Evolutionary conservation across 306 rosid genomes (phyloP), one percentile per base, ranked within the genome.

Genomic region (Trifolium fragiferum): DNA sequence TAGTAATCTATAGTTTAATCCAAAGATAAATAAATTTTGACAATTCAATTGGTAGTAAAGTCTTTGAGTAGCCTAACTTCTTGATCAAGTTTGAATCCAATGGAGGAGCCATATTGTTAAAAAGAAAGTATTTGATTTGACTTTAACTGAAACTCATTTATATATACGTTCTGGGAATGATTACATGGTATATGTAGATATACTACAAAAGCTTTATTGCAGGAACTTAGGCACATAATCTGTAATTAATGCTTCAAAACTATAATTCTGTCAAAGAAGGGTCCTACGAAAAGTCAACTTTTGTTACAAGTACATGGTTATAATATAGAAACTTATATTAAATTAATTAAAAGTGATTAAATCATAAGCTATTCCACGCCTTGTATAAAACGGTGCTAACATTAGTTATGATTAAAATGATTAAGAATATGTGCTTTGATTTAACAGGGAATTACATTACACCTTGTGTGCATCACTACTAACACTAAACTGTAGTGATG

Each of bases 361-460:
- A 85, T 81, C 23, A 78, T 78, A 68, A 55, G 77, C 21, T 62
- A 72, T 46, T 35, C 12, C 84, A 80, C 74, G 85, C 84, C 60
- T 69, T 74, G 83, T 70, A 70, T 78, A 65, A 49, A 80, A 73
- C 54, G 80, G 80, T 61, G 81, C 40, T 64, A 76, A 82, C 81
- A 75, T 41, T 25, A 76, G 47, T 30, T 72, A 79, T 77, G 68
- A 82, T 66, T 65, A 71, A 21, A 72, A 65, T 79, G 80, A 75
- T 81, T 38, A 63, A 59, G 62, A 44, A 60, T 71, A 7, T 44
- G 4, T 33, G 20, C 19, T 53, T 80, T 65, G 19, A 32, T 70
- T 70, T 21, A 41, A 27, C 2, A n/a, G 30, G n/a, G 40, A 35
- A 47, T 54, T 62, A 6, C 5, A 47, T 54, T 62, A 6, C 5